These are phyloP conservation scores for Urostyla sp. DNA, from an alignment of 73 alveolate species.

Conservation along the genomic window DNA sequence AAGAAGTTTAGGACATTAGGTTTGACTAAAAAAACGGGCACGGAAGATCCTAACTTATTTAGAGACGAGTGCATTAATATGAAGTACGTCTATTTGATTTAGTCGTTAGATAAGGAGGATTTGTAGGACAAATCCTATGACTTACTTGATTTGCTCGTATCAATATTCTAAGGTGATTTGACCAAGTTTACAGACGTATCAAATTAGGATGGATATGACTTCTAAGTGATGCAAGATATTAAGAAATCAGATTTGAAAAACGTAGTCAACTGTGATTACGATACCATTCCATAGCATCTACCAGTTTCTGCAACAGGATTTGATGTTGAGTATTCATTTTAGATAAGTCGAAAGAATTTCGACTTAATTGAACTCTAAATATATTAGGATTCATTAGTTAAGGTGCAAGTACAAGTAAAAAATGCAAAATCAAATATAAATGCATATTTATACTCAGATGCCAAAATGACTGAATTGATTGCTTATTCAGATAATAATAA, in stretches of 20 bases:
- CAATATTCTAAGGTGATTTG: not conserved
- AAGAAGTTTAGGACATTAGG: too few species aligned
- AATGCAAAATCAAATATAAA: conserved; percentile 15
- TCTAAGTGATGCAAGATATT: not conserved
- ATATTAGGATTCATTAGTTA: conserved; percentile 5
- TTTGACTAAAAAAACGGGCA: too few species aligned
- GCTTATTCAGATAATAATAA: not conserved
- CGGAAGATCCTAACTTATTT: too few species aligned
- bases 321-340: conserved; percentile 6
- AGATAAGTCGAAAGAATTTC: not conserved
- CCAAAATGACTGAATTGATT: not conserved
- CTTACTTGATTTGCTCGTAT: too few species aligned
- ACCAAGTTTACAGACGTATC: not conserved
- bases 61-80: too few species aligned
- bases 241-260: not conserved
- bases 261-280: not conserved
- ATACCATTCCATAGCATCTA: conserved; percentile 1
- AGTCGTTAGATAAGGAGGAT: too few species aligned
- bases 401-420: not conserved
- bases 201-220: not conserved
- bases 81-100: too few species aligned
- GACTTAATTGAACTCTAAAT: not conserved
- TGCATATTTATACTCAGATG: conserved; percentile 11
- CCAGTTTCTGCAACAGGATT: conserved; percentile 10
- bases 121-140: too few species aligned